Base-by-base conservation (phyloP, 2,329 filamentous ascomycete species). In the Epichloe elymi region DNA sequence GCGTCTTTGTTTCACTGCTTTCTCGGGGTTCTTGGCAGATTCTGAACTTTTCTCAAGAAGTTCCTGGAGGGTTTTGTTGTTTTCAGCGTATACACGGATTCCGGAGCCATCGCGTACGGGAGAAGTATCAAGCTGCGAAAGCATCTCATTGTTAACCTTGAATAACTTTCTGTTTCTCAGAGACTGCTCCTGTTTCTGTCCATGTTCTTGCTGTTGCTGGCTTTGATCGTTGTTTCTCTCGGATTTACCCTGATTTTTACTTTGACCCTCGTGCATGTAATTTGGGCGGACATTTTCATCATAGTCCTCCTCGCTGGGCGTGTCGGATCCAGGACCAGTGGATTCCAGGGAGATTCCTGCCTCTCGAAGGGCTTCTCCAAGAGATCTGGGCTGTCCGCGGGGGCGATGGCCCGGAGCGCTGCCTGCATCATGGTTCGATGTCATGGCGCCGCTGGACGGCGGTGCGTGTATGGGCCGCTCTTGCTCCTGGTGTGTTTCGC, bases 241-340 rank as follows among this genome's bases (percentile, higher is more conserved):
- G 4, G 14, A 15, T 11, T n/a, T 26, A 4, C 37, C 40, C 4
- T 42, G 41, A 11, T 43, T 48, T 0, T 45, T 33, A 5, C 40
- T 43, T 12, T 49, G 17, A 11, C 56, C 33, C 17, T 57, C 55
- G 48, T 51, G 14, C 2, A 52, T 55, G 19, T 60, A 57, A 2
- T 57, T 56, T 17, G 64, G 60, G 7, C 64, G 59, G 6, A 65
- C 45, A 38, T 64, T 65, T 15, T 70, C 66, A 35, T 74, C 70
- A 45, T 72, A 72, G 50, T 74, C 71, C 54, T 74, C 71, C 50
- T 72, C 71, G 38, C 70, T 74, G 2, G 70, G 61, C 14, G 66
- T 71, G 14, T 71, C 70, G 2, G 68, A 70, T 35, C 59, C 55
- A 53, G 57, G 36, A n/a, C 49, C 46, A 2, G 50, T 20, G 10